Evolutionary conservation across 306 rosid species (phyloP).

Genomic region (Vigna hirtella): DNA sequence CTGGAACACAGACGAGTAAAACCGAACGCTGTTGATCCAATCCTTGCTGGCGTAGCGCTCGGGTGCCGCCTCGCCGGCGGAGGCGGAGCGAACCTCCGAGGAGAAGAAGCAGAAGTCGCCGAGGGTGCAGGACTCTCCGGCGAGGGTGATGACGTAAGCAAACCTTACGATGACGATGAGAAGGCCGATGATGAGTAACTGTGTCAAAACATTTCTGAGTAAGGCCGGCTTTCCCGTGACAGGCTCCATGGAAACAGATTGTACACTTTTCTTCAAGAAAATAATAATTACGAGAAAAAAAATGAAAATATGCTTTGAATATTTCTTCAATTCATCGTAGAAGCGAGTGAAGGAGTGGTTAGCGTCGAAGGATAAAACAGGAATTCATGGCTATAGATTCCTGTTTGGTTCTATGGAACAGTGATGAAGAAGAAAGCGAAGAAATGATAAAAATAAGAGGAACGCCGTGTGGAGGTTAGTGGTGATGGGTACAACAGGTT

Average conservation of each 20-base stretch:
- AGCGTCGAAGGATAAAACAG: constrained; percentile 63
- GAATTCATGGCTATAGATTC: constrained; percentile 54
- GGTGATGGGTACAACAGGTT: constrained; percentile 49
- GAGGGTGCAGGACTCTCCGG: constrained; percentile 78
- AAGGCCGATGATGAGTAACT: constrained; percentile 73
- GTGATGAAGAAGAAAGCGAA: constrained; percentile 30
- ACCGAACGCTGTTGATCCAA: constrained; percentile 76
- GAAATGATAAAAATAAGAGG: neutral
- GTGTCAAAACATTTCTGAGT: constrained; percentile 61
- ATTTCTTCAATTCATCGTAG: constrained; percentile 55
- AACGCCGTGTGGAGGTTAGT: constrained; percentile 27
- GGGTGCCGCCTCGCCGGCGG: constrained; percentile 1
- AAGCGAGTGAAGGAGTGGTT: constrained; percentile 94
- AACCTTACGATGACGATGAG: constrained; percentile 62
- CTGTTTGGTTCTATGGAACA: constrained; percentile 38
- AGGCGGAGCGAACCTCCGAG: constrained; percentile 34
- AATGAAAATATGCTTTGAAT: neutral
- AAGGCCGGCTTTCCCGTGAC: constrained; percentile 58
- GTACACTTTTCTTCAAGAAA: constrained; percentile 17
- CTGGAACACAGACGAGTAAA: constrained; percentile 73
- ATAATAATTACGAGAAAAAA: constrained; percentile 18
- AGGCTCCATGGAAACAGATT: constrained; percentile 61
- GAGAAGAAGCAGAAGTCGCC: constrained; percentile 85
- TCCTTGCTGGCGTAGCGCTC: constrained; percentile 64
- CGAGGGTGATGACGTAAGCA: constrained; percentile 73